Evolutionary conservation across 2,329 filamentous ascomycete species (phyloP).

Genomic region (Xylariaceae sp.): DNA sequence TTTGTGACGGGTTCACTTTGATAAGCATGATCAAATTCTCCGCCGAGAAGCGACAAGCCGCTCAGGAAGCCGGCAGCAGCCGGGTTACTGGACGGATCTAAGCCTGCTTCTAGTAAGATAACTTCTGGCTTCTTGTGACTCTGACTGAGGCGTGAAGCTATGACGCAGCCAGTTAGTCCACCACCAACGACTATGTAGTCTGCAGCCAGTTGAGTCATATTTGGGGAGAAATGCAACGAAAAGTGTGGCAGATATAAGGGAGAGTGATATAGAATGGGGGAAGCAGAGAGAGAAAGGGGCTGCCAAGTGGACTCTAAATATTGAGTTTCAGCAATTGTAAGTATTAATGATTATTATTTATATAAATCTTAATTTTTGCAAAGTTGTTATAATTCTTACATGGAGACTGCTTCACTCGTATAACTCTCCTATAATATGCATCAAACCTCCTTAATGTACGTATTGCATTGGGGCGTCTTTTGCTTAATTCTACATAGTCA

Average conservation of each 20-base stretch:
- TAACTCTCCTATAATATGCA: too few species aligned
- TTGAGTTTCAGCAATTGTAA: too few species aligned
- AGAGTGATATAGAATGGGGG: background rate
- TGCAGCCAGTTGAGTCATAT: slow-evolving; percentile 19
- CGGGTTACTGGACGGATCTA: slow-evolving; percentile 26
- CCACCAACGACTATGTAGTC: slow-evolving; percentile 35
- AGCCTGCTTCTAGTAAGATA: slow-evolving; percentile 30
- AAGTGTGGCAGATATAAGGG: background rate
- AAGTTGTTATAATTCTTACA: too few species aligned
- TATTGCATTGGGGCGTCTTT: too few species aligned
- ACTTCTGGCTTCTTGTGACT: slow-evolving; percentile 23
- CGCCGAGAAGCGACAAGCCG: slow-evolving; percentile 25
- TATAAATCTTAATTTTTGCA: too few species aligned
- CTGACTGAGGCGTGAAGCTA: slow-evolving; percentile 32
- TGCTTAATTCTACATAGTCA: too few species aligned
- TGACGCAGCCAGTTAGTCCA: slow-evolving; percentile 28
- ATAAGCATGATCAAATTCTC: slow-evolving; percentile 31
- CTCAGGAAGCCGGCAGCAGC: slow-evolving; percentile 25
- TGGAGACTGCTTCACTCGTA: too few species aligned
- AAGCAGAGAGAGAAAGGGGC: too few species aligned
- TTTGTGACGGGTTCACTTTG: slow-evolving; percentile 24
- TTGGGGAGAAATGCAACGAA: background rate
- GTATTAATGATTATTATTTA: too few species aligned
- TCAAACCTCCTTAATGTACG: too few species aligned
- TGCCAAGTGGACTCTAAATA: too few species aligned